Percentiles rank a stretch among this genome's conserved stretches.
phyloP scores from a whole-genome alignment of 2,329 filamentous ascomycete genomes.

The Penicillium hesseltinei region DNA sequence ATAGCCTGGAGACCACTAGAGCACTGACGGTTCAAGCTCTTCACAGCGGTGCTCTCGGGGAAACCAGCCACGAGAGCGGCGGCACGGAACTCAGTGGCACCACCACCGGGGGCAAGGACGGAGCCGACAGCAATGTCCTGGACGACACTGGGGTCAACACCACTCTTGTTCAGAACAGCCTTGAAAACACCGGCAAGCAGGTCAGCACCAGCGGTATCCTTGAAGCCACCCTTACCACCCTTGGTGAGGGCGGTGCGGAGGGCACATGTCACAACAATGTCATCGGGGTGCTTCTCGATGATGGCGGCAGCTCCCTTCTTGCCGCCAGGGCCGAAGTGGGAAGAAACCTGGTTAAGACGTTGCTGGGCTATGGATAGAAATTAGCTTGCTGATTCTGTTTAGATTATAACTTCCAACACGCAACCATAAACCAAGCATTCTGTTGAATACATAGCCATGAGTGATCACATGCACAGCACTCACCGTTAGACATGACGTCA shows the following conservation, averaged over 20 bases:
- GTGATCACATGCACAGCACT: conserved; percentile 14
- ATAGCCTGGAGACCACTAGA: conserved; percentile 89
- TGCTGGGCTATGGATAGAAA: conserved; percentile 49
- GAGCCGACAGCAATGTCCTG: conserved; percentile 91
- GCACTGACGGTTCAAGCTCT: conserved; percentile 90
- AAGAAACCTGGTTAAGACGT: conserved; percentile 59
- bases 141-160: conserved; percentile 81
- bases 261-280: conserved; percentile 86
- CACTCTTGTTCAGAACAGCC: conserved; percentile 77
- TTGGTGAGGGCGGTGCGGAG: conserved; percentile 91
- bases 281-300: conserved; percentile 55
- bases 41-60: conserved; percentile 79
- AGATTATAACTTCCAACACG: not conserved
- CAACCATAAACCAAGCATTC: not conserved
- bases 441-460: conserved; percentile 11
- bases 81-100: conserved; percentile 94
- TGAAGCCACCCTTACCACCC: conserved; percentile 90
- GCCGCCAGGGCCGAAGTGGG: conserved; percentile 51
- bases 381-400: conserved; percentile 2
- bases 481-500: conserved; percentile 46
- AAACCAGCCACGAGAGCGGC: conserved; percentile 89
- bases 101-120: conserved; percentile 87
- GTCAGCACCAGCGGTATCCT: conserved; percentile 86
- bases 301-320: conserved; percentile 37
- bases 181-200: conserved; percentile 80